Evolutionary conservation across 169 alveolate species (phyloP).

Genomic region (Plasmodium vivax): DNA sequence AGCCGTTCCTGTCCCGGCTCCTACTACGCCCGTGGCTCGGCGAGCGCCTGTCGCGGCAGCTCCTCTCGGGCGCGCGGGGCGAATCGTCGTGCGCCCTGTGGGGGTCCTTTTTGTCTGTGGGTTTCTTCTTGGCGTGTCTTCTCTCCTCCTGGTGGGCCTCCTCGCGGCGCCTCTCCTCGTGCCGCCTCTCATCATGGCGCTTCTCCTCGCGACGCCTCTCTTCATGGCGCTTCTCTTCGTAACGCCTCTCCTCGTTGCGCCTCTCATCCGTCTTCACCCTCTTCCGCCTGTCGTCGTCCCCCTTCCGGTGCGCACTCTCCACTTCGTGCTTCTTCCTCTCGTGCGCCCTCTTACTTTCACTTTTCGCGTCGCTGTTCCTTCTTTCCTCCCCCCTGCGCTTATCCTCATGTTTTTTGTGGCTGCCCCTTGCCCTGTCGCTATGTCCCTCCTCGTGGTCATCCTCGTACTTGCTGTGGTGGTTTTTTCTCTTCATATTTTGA

Average conservation of each 20-base stretch:
- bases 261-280: slow-evolving; percentile 35
- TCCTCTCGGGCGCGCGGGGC: background rate
- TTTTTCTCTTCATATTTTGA: slow-evolving; percentile 6
- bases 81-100: slow-evolving; percentile 16
- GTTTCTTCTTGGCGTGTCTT: background rate
- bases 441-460: slow-evolving; percentile 3
- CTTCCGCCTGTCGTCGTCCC: slow-evolving; percentile 31
- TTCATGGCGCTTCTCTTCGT: background rate
- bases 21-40: background rate
- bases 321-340: slow-evolving; percentile 14
- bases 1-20: background rate
- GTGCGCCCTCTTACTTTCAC: background rate
- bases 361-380: slow-evolving; percentile 17
- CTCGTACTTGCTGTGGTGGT: slow-evolving; percentile 14
- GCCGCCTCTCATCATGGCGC: background rate
- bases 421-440: slow-evolving; percentile 23
- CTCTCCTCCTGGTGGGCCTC: background rate
- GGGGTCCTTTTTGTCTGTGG: slow-evolving; percentile 5
- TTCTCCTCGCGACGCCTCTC: background rate
- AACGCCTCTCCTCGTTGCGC: background rate
- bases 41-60: slow-evolving; percentile 26
- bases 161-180: background rate
- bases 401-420: slow-evolving; percentile 18
- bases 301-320: background rate
- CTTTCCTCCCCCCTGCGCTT: background rate